Base-by-base conservation (phyloP, 1,284 basidiomycete genomes). In the Pisolithus thermaeus region DNA sequence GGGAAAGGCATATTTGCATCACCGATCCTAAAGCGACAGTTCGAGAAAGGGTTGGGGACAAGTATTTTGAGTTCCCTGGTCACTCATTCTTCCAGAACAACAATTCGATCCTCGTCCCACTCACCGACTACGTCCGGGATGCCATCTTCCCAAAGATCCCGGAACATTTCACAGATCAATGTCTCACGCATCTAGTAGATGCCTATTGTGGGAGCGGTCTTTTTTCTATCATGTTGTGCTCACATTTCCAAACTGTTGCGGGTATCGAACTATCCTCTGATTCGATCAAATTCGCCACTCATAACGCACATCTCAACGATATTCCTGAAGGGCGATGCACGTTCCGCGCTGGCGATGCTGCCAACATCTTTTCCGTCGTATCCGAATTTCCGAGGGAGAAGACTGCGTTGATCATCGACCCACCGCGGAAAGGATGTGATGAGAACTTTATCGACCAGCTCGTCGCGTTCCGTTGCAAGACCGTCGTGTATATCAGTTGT, bases 81-180 rank as follows among this genome's bases (percentile, higher is more conserved):
- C 85, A 87, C 40, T 86, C 87, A 4, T 98, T 98, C 75, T 98
- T 98, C 79, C 96, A 99, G 68, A 98, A 98, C 77, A 99, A 99
- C 76, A 96, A 96, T 66, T 85, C 88, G 18, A 91, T 97, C 49
- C 82, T 99, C 16, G 76, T 85, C 7, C 83, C 90, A 0, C 79
- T 99, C 46, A 88, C 92, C 7, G 69, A 80, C 53, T 93, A 95
- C 70, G 90, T 97, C 51, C 79, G 80, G 50, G 77, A 85, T 39
- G 82, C 87, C 44, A 84, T 93, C 61, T 83, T 88, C 63, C 74
- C 72, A 8, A 50, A 69, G 12, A 55, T 64, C 7, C 1, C 55
- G 22, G 6, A 35, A 23, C 5, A 23, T 4, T 37, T 52, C 22
- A 42, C 46, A 50, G 46, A 38, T 37, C 46, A 45, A 9, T 56